Conservation (phyloP, 106 monocot genomes). For the Dioscorea alata region DNA sequence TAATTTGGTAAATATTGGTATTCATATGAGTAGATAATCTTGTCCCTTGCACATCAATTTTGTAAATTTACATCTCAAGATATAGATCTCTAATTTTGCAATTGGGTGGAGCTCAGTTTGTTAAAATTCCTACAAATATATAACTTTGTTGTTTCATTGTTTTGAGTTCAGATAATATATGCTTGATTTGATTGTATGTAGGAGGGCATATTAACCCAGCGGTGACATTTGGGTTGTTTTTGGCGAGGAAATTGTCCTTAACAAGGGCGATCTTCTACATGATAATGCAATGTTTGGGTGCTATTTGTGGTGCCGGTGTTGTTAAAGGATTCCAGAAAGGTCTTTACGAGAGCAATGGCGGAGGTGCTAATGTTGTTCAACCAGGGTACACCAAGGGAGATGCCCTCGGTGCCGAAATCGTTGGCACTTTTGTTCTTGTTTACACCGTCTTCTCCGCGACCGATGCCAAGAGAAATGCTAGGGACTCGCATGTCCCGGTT, state of each 20-base stretch:
- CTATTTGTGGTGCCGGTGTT: conserved; percentile 52
- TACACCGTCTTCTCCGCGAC: conserved; percentile 67
- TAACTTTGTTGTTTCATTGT: too few species aligned
- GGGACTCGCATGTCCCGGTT: conserved; percentile 64
- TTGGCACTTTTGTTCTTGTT: conserved; percentile 42
- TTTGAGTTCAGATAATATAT: too few species aligned
- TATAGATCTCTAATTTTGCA: too few species aligned
- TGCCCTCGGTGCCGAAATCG: conserved; percentile 46
- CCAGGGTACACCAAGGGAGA: conserved; percentile 38
- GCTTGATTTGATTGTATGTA: neutral
- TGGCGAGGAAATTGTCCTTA: conserved; percentile 56
- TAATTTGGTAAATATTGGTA: too few species aligned
- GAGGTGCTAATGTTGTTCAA: conserved; percentile 42
- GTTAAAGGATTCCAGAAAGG: conserved; percentile 46
- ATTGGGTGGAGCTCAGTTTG: too few species aligned
- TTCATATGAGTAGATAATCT: too few species aligned
- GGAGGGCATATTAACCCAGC: conserved; percentile 50
- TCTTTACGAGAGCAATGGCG: conserved; percentile 30
- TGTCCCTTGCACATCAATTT: too few species aligned
- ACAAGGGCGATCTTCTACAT: conserved; percentile 57
- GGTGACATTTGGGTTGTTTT: conserved; percentile 53
- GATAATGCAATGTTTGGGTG: conserved; percentile 51
- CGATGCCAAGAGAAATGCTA: conserved; percentile 59
- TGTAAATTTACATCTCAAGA: too few species aligned
- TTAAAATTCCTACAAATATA: too few species aligned